These are phyloP conservation scores for Castanea sativa DNA, from an alignment of 306 rosid genomes.

Conservation along the genomic window DNA sequence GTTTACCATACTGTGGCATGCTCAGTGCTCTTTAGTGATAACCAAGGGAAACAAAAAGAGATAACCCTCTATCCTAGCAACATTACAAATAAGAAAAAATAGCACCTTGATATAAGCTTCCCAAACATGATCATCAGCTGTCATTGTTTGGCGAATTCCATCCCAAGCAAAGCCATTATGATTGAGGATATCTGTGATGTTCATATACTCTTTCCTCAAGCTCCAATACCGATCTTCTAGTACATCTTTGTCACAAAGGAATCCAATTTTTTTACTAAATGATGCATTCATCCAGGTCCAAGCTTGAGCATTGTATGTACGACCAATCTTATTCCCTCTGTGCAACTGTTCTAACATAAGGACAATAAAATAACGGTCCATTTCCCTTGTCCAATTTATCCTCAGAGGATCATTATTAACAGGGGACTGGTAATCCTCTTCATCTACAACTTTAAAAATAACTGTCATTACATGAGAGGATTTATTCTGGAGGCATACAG, in stretches of 20 bases:
- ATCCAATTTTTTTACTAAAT: conserved; percentile 19
- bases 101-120: not conserved
- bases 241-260: conserved; percentile 20
- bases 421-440: conserved; percentile 30
- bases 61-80: not conserved
- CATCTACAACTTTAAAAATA: conserved; percentile 24
- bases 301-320: conserved; percentile 28
- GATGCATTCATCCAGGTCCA: conserved; percentile 32
- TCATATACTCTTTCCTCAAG: conserved; percentile 1
- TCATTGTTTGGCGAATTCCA: not conserved
- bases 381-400: conserved; percentile 3
- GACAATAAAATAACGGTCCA: not conserved
- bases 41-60: not conserved
- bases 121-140: not conserved
- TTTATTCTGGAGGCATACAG: not conserved
- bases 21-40: conserved; percentile 17
- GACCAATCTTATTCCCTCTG: conserved; percentile 30
- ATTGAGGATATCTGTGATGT: not conserved
- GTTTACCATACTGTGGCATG: conserved; percentile 9
- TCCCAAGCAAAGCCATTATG: conserved; percentile 2
- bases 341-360: conserved; percentile 31
- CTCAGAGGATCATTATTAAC: not conserved
- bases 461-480: not conserved
- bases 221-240: conserved; percentile 23
- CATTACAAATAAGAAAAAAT: no score